These are phyloP conservation scores for Moricandia moricandioides DNA, from an alignment of 345 rosid genomes.

Conservation along the genomic window DNA sequence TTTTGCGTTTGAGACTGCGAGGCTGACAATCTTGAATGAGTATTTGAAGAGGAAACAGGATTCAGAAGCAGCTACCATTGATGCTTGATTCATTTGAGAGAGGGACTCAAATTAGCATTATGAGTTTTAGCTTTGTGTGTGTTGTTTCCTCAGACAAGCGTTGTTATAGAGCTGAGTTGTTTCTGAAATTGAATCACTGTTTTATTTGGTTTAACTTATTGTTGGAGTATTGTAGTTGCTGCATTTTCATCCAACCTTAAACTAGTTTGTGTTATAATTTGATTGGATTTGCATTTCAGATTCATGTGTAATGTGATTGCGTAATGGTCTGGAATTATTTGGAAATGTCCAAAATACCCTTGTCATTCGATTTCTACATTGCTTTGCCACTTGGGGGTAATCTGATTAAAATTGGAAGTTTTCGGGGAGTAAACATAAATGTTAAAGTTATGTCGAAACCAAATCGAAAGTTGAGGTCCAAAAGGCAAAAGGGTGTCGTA, in stretches of 20 bases:
- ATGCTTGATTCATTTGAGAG: constrained; percentile 24
- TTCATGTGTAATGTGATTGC: constrained; percentile 28
- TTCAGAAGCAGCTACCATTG: constrained; percentile 25
- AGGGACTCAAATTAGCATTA: not conserved
- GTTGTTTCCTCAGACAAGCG: not conserved
- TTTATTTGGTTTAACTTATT: not conserved
- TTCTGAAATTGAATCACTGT: not conserved
- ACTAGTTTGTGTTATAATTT: not conserved
- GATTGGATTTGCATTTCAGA: not conserved
- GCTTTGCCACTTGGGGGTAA: not conserved
- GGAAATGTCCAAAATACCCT: not conserved
- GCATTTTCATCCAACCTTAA: not conserved
- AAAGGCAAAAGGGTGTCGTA: constrained; percentile 23
- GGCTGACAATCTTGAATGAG: constrained; percentile 67
- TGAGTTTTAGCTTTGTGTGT: not conserved
- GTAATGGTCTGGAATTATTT: constrained; percentile 10
- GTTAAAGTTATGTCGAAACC: not conserved
- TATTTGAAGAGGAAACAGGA: constrained; percentile 63
- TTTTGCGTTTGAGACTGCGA: constrained; percentile 93
- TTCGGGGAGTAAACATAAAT: constrained; percentile 8
- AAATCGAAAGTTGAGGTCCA: constrained; percentile 19
- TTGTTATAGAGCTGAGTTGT: not conserved
- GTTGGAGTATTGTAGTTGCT: not conserved
- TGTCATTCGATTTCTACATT: constrained; percentile 11
- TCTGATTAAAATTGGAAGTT: constrained; percentile 1